Evolutionary conservation across 345 rosid genomes (phyloP).

Genomic region (Mangifera indica): DNA sequence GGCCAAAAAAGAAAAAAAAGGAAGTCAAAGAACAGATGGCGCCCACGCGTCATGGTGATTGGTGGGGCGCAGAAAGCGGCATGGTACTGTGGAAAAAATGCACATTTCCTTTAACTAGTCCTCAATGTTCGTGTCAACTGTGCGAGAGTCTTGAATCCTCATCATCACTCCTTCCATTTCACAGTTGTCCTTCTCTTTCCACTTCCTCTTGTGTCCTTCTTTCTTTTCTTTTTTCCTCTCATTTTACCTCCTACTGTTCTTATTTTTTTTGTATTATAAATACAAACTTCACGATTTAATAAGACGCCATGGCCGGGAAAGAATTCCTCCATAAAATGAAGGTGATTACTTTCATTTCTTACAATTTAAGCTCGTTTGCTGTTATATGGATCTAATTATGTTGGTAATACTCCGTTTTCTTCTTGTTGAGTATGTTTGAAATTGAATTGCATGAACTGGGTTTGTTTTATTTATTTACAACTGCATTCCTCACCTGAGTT

Average conservation of each 20-base stretch:
- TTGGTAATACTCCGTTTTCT: background rate
- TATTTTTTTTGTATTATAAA: background rate
- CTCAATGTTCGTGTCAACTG: conserved; percentile 27
- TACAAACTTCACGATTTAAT: background rate
- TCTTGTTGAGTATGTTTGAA: background rate
- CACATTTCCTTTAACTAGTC: no score
- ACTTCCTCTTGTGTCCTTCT: no score
- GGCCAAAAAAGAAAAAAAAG: no score
- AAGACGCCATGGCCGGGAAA: conserved; percentile 59
- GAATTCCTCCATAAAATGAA: conserved; percentile 82
- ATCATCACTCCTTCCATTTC: background rate
- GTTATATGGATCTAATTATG: no score
- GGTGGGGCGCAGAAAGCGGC: conserved; percentile 19
- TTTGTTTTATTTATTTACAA: background rate
- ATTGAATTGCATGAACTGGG: background rate
- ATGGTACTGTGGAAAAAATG: no score
- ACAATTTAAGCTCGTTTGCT: background rate
- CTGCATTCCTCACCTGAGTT: background rate
- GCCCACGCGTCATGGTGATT: conserved; percentile 9
- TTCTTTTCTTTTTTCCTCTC: background rate
- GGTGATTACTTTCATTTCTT: conserved; percentile 27
- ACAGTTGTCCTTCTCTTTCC: conserved; percentile 22
- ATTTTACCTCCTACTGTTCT: background rate
- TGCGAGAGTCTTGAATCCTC: background rate
- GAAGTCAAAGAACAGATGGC: background rate